Conservation (phyloP, 1,284 basidiomycete genomes). For the Tilletiaria anomala region DNA sequence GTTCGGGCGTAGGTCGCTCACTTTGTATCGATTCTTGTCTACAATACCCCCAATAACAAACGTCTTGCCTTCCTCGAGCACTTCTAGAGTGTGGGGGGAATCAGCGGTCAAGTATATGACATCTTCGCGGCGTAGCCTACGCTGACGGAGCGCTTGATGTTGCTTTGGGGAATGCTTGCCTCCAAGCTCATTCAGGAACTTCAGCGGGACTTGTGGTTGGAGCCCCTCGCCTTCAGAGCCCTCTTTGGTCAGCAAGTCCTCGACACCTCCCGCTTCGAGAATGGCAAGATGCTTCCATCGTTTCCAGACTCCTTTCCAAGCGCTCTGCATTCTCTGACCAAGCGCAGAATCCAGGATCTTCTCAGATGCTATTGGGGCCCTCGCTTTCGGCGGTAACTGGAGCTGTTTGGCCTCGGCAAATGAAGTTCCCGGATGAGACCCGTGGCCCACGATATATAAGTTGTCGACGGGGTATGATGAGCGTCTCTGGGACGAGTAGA, state of each 20-base stretch:
- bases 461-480: neutral
- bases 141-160: neutral
- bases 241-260: neutral
- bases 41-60: slow-evolving; percentile 95
- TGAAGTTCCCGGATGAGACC: neutral
- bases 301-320: slow-evolving; percentile 3
- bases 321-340: neutral
- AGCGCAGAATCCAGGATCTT: neutral
- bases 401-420: neutral
- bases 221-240: too few relatives aligned
- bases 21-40: slow-evolving; percentile 94
- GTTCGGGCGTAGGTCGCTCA: slow-evolving; percentile 32
- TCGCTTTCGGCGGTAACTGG: neutral
- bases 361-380: neutral
- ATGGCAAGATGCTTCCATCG: neutral
- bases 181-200: neutral
- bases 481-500: slow-evolving; percentile 66
- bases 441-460: neutral
- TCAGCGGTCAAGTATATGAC: slow-evolving; percentile 92
- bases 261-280: neutral
- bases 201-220: neutral
- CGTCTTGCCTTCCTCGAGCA: slow-evolving; percentile 65
- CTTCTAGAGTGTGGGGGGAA: slow-evolving; percentile 64
- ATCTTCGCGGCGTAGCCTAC: slow-evolving; percentile 40
- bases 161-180: neutral